These are phyloP conservation scores for Sarcodon sp. DNA, from an alignment of 768 basidiomycete species.

Conservation along the genomic window DNA sequence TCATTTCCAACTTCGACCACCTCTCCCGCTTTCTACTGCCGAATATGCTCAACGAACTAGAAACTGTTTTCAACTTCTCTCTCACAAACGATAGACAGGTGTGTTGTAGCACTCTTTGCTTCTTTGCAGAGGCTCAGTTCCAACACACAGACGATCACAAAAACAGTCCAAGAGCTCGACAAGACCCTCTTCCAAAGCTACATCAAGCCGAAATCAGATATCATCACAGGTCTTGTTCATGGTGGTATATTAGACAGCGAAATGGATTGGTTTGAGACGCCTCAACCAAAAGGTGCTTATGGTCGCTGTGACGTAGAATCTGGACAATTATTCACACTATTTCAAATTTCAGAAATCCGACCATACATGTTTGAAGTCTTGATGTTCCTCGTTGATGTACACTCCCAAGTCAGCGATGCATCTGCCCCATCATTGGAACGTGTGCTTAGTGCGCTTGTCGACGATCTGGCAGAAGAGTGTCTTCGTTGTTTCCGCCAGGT, in stretches of 20 bases:
- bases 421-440: constrained; percentile 74
- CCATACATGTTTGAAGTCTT: constrained; percentile 88
- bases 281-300: constrained; percentile 74
- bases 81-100: constrained; percentile 67
- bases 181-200: constrained; percentile 84
- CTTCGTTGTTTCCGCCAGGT: constrained; percentile 81
- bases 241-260: constrained; percentile 65
- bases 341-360: constrained; percentile 58
- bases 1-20: constrained; percentile 80
- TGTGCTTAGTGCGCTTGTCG: constrained; percentile 69
- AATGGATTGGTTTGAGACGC: constrained; percentile 93
- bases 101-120: constrained; percentile 8
- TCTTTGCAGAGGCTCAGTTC: neutral
- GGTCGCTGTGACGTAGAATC: neutral
- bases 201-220: constrained; percentile 67
- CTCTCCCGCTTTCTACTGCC: constrained; percentile 63
- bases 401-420: constrained; percentile 78
- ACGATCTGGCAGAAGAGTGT: constrained; percentile 74
- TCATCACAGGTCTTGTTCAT: constrained; percentile 53
- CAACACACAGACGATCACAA: constrained; percentile 46
- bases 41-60: constrained; percentile 68
- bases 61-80: constrained; percentile 59
- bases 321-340: neutral
- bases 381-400: constrained; percentile 81
- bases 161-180: constrained; percentile 75